phyloP scores from a whole-genome alignment of 2,329 filamentous ascomycete genomes.

The Ceratocystiopsis sp. region DNA sequence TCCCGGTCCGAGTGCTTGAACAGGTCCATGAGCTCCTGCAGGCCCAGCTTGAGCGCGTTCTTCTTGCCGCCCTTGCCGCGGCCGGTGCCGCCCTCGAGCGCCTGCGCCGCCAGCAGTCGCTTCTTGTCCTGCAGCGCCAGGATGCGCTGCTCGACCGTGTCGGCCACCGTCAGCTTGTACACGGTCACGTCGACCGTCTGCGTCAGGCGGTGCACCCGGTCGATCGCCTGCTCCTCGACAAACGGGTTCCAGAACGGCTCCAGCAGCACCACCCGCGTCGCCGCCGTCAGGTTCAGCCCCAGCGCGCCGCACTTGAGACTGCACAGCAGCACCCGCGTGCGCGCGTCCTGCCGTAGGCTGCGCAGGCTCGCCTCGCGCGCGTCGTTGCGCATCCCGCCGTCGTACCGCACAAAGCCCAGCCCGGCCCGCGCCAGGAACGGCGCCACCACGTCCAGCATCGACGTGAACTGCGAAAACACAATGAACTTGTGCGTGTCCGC shows the following conservation, averaged over 20 bases:
- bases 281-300: conserved; percentile 86
- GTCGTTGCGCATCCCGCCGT: conserved; percentile 90
- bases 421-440: conserved; percentile 65
- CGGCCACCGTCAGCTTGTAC: conserved; percentile 78
- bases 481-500: conserved; percentile 82
- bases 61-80: conserved; percentile 22
- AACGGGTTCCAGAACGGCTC: conserved; percentile 99
- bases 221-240: conserved; percentile 96
- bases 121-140: conserved; percentile 91
- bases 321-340: conserved; percentile 72
- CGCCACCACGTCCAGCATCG: conserved; percentile 92
- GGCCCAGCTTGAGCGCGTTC: conserved; percentile 56
- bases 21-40: conserved; percentile 84
- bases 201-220: conserved; percentile 94
- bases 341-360: conserved; percentile 54
- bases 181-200: conserved; percentile 90
- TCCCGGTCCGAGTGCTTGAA: conserved; percentile 48
- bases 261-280: conserved; percentile 81
- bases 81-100: conserved; percentile 60
- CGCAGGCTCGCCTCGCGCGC: conserved; percentile 73
- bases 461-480: conserved; percentile 95
- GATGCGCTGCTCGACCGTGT: conserved; percentile 85
- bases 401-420: conserved; percentile 75
- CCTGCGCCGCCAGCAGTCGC: conserved; percentile 73
- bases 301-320: conserved; percentile 86